Base-by-base conservation (phyloP, 2,329 filamentous ascomycete genomes). In the Phyllosticta citribraziliensis region DNA sequence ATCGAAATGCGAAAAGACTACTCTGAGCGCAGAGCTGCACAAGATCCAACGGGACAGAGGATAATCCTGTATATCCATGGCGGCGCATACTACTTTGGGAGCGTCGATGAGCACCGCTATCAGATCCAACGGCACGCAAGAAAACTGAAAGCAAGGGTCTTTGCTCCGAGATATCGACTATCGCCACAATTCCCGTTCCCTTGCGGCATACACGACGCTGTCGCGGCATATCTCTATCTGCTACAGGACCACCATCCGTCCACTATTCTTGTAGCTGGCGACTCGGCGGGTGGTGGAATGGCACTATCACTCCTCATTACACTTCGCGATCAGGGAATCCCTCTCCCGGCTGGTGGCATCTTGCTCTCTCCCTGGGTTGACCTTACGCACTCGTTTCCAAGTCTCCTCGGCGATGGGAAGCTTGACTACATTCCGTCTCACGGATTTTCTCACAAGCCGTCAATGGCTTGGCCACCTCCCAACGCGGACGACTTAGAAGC, bases 331-430 rank as follows among this genome's bases (percentile, higher is more conserved):
- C 88, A 88, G 70, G 88, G 86, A 0, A 78, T 96, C 14, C 88
- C 93, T 5, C 74, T 97, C 25, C 94, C 94, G 0, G 92, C 94
- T 1, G 94, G 94, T 1, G 92, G 88, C 4, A 86, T 97, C 53
- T 79, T 97, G 51, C 89, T 97, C 57, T 96, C 91, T 56, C 94
- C 94, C 0, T 99, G 94, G 94, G 91, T 93, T 9, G 94, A 99
- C 71, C 77, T 97, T 58, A 96, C 91, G 0, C 93, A 97, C 71
- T 97, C 92, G 0, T 97, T 97, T 65, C 94, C 94, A 0, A 97
- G 92, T 66, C 82, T 96, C n/a, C 82, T 84, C 2, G 83, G 80
- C 5, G 84, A 91, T 51, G 85, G 84, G 56, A 83, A 84, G 0
- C 75, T 90, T 57, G 94, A 99, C 71, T 97, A 97, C 67, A 93